phyloP scores from a whole-genome alignment of 176 grass and related monocot species.

The Cenchrus americanus region DNA sequence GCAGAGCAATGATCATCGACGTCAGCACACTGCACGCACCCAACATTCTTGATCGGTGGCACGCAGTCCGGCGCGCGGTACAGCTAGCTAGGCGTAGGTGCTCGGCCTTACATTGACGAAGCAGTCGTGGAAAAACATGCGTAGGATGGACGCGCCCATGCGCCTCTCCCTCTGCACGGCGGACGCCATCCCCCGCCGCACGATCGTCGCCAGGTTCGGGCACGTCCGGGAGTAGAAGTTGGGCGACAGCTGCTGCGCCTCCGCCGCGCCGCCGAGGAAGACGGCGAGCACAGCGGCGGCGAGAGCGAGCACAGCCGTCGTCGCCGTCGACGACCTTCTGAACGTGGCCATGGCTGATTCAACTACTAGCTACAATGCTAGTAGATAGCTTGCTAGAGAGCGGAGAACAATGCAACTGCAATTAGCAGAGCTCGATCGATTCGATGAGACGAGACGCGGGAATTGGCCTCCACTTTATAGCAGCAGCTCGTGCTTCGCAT shows the following conservation, averaged over 20 bases:
- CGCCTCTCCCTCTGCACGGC: constrained; percentile 59
- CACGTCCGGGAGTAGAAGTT: constrained; percentile 66
- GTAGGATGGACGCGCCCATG: constrained; percentile 82
- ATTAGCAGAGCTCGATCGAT: not conserved
- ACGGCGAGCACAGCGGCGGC: constrained; percentile 21
- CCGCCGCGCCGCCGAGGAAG: constrained; percentile 26
- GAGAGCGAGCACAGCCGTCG: constrained; percentile 24
- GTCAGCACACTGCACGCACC: not conserved
- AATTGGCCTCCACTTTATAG: constrained; percentile 30
- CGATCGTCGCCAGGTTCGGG: constrained; percentile 58
- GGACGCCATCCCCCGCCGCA: constrained; percentile 58
- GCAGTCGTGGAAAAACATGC: constrained; percentile 91
- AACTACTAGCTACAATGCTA: not conserved
- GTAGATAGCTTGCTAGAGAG: not conserved
- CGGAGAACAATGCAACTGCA: not conserved
- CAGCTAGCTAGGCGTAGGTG: not conserved
- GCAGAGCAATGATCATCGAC: not conserved
- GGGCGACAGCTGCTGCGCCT: constrained; percentile 55
- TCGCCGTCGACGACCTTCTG: not conserved
- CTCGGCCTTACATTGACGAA: constrained; percentile 65
- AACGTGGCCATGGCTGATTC: constrained; percentile 36
- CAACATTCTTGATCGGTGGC: not conserved
- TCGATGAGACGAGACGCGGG: not conserved
- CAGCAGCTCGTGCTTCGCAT: not conserved
- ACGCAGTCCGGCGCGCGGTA: not conserved